Percentiles rank a stretch among this genome's conserved stretches.
Conservation (phyloP, 805 yeast species). For the Candida alai region DNA sequence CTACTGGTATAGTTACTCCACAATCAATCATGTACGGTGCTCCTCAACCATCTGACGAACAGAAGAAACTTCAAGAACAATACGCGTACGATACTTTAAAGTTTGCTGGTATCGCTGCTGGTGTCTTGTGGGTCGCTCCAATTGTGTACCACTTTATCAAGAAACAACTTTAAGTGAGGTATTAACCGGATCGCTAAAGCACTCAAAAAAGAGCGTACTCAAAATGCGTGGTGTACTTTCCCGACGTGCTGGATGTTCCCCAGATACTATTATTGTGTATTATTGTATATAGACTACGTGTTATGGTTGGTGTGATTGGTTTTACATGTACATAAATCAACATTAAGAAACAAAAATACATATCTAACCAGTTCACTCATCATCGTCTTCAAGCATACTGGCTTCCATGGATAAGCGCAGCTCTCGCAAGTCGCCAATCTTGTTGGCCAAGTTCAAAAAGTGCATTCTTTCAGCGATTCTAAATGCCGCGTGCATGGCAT, state of each 20-base stretch:
- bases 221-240: no score
- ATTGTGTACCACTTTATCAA: conserved; percentile 51
- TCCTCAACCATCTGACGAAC: conserved; percentile 56
- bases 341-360: no score
- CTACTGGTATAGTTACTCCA: no score
- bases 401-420: conserved; percentile 12
- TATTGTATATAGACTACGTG: no score
- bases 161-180: conserved; percentile 41
- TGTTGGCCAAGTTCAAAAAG: conserved; percentile 31
- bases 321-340: no score
- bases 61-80: conserved; percentile 62
- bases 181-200: no score
- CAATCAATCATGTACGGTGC: conserved; percentile 56
- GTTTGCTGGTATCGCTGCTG: conserved; percentile 60
- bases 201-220: no score
- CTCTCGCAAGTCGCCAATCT: conserved; percentile 37
- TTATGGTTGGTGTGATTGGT: no score
- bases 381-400: conserved; percentile 19
- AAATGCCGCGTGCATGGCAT: conserved; percentile 78
- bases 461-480: conserved; percentile 73
- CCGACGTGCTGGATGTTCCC: no score
- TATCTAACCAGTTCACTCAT: conserved; percentile 3
- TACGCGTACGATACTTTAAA: conserved; percentile 56
- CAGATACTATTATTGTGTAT: no score
- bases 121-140: conserved; percentile 59